These are phyloP conservation scores for Davidsoniella virescens DNA, from an alignment of 2,329 filamentous ascomycete species.

Conservation along the genomic window DNA sequence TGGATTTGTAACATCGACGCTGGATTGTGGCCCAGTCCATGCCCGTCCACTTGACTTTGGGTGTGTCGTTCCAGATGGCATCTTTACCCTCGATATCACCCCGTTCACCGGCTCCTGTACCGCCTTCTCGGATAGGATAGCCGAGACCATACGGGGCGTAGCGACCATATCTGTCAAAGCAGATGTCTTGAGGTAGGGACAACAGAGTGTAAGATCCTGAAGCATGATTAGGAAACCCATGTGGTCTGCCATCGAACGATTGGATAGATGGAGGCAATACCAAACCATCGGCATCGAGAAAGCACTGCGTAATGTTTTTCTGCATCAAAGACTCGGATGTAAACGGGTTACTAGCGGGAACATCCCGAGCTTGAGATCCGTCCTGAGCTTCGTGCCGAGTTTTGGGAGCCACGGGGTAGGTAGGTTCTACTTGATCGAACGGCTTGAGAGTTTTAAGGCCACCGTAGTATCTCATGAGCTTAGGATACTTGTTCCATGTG, in stretches of 20 bases:
- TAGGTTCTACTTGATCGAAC: constrained; percentile 50
- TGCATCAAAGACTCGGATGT: constrained; percentile 37
- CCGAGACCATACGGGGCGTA: constrained; percentile 82
- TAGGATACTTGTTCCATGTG: constrained; percentile 73
- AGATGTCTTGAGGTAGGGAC: constrained; percentile 66
- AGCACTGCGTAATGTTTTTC: constrained; percentile 61
- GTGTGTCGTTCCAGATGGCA: constrained; percentile 53
- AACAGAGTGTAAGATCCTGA: constrained; percentile 78
- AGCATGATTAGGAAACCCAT: constrained; percentile 69
- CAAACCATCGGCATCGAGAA: constrained; percentile 50
- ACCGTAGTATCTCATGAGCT: constrained; percentile 78
- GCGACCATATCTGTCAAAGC: constrained; percentile 82
- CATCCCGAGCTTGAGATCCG: not conserved
- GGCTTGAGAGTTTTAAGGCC: constrained; percentile 60
- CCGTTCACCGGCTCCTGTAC: constrained; percentile 69
- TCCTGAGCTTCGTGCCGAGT: constrained; percentile 17
- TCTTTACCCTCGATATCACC: constrained; percentile 72
- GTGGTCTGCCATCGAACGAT: constrained; percentile 61
- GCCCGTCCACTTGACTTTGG: constrained; percentile 60
- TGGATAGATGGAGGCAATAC: constrained; percentile 53
- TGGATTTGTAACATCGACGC: constrained; percentile 53
- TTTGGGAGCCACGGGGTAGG: constrained; percentile 55
- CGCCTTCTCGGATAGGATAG: constrained; percentile 63
- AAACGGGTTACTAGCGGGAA: constrained; percentile 14
- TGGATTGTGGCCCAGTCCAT: constrained; percentile 71